Base-by-base conservation (phyloP, 306 rosid genomes). In the Castanea crenata region DNA sequence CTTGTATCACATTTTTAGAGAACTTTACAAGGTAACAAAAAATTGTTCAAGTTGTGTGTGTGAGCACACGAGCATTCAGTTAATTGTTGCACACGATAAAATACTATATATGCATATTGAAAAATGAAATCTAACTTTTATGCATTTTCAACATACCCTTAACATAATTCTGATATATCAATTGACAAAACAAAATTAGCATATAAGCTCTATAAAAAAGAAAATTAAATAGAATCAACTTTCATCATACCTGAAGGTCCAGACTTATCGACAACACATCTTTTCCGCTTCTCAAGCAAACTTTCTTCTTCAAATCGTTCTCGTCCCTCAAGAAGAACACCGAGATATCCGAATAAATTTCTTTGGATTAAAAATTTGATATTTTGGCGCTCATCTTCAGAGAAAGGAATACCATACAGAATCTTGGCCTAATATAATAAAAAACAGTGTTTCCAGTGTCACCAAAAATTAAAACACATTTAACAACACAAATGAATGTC, bases 291-390 rank as follows among this genome's bases (percentile, higher is more conserved):
- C 51, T 75, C 29, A 63, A 49, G 14, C 76, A 83, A 87, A 81
- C 80, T 70, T 75, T 88, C 92, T 83, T 90, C 90, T 82, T 93
- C 94, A 77, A 93, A 93, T 64, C 27, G 25, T 72, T 90, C 91
- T 49, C 93, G 86, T 15, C 87, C 98, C 69, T 91, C 90, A 20
- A 93, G 86, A 73, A 93, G 71, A 73, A 89, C 73, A 21, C 80
- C 91, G 44, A 91, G 83, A 86, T 87, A 91, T 79, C 75, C 34
- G 67, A 79, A 93, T 83, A 93, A 75, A 78, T 86, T 90, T 55
- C 88, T 86, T 78, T 88, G 94, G 69, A 93, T 93, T 74, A 91
- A 70, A 67, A 82, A 75, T 88, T 90, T 91, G 23, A 88, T 90
- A 68, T 32, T 86, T 74, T 87, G 90, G 21, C 74, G 87, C 85